Evolutionary conservation across 306 rosid genomes (phyloP), one percentile per base, ranked within the genome.

Genomic region (Inga laurina): DNA sequence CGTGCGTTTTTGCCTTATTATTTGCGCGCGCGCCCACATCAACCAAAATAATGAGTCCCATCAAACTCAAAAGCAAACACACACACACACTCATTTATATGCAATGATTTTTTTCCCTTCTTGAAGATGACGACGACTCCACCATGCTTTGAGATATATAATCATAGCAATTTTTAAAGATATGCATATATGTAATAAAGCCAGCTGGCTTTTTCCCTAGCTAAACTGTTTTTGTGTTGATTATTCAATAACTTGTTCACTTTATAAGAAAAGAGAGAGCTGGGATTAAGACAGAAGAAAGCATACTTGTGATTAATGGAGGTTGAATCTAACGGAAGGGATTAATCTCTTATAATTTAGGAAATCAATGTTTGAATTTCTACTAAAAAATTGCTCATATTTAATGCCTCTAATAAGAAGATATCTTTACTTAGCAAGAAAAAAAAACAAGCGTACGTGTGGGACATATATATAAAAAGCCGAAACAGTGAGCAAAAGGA

Each of bases 201-300:
- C 48, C 59, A 11, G 35, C 75, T 67, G 18, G 21, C 73, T 75
- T 54, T 74, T 56, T 66, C 14, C 21, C 16, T 39, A 44, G 46
- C 46, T 35, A 35, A 49, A 79, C 54, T 72, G 52, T 11, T 67
- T 67, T 19, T 84, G 73, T 44, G 66, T 56, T 74, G 65, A 59
- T 79, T 65, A 67, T 67, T 39, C 6, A 56, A 79, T 67, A 0
- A 2, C 3, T 3, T 12, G 16, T 59, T 67, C 59, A 57, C 81
- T 65, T 75, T 65, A 57, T 0, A 54, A 54, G 24, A 56, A 21
- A 19, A 15, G 45, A 75, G 35, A 83, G 75, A 44, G 51, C 39
- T 54, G 21, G 10, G 76, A 1, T 22, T 79, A 21, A 75, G 76
- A 79, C 81, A 74, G 54, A 73, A 18, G 22, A 45, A 10, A 45